Evolutionary conservation across 2,329 filamentous ascomycete species (phyloP), one percentile per base, ranked within the genome.

Genomic region (Verticillium nubilum): DNA sequence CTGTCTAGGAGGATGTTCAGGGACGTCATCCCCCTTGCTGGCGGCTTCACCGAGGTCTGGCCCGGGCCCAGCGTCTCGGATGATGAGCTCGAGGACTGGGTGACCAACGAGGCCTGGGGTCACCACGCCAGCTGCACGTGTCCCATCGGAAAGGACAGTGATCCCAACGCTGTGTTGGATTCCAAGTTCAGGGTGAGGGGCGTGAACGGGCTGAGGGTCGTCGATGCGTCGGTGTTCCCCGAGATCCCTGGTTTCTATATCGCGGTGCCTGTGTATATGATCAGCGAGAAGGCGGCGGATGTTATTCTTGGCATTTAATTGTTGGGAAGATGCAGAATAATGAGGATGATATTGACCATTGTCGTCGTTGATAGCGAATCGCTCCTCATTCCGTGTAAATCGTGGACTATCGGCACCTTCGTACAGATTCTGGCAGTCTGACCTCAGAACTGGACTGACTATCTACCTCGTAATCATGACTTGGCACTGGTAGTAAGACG

Each of bases 151-250:
- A 72, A 74, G 1, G 77, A 80, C 28, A 73, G 73, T 13, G 81
- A 87, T 67, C 69, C 70, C 1, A 76, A 76, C 66, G 82, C 82
- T 9, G 83, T 86, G 2, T 68, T 87, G 56, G 81, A 87, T 66
- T 75, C 74, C 0, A 72, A 79, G 57, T 85, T 86, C 68, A 74
- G 77, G 23, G 84, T 87, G 3, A 73, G 79, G 19, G 83, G 83
- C 1, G 78, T 84, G 0, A 68, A 75, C 1, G 77, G 78, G 0
- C 71, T 87, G 56, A 73, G 85, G 4, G 84, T 86, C 5, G 84
- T 87, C 1, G 85, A 87, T 72, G 84, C 82, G 0, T 80, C 76
- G n/a, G 73, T 80, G 5, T 86, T 83, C 60, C 82, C 83, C 2
- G 75, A 74, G 59, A 80, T 69, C 19, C 71, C 72, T 1, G 83